Evolutionary conservation across 257 asterid species (phyloP).

Genomic region (Solanum medicagineum): DNA sequence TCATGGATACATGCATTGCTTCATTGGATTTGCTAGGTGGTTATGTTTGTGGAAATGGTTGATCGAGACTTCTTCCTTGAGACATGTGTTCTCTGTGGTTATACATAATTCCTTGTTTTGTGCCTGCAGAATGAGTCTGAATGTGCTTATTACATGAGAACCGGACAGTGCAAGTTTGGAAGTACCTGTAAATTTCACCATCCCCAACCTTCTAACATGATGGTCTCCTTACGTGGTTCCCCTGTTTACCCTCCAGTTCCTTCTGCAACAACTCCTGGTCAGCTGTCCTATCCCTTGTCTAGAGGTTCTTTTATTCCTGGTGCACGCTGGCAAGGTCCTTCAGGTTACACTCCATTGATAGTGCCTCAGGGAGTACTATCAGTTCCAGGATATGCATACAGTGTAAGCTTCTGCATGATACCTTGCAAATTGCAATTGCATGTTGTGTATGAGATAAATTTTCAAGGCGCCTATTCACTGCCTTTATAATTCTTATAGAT

Average conservation of each 20-base stretch:
- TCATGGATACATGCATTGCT: not conserved
- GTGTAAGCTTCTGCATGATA: slow-evolving; percentile 39
- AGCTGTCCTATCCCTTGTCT: slow-evolving; percentile 59
- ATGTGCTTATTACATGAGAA: slow-evolving; percentile 83
- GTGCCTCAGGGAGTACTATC: slow-evolving; percentile 88
- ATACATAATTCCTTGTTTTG: not conserved
- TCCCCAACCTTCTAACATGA: slow-evolving; percentile 87
- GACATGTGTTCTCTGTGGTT: not conserved
- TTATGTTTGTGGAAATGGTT: not conserved
- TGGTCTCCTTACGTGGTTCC: slow-evolving; percentile 86
- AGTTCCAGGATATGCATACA: slow-evolving; percentile 72
- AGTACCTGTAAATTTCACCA: slow-evolving; percentile 93
- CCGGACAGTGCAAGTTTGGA: slow-evolving; percentile 92
- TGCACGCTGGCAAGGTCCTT: slow-evolving; percentile 91
- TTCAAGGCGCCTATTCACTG: not conserved
- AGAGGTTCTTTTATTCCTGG: slow-evolving; percentile 78
- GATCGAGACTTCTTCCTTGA: not conserved
- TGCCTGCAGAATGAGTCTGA: slow-evolving; percentile 64
- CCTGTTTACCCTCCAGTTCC: slow-evolving; percentile 76
- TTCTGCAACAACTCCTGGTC: slow-evolving; percentile 71
- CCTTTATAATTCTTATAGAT: not conserved
- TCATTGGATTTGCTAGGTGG: not conserved
- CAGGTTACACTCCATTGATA: slow-evolving; percentile 74
- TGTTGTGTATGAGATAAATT: not conserved
- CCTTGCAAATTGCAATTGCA: not conserved